phyloP scores from a whole-genome alignment of 768 basidiomycete genomes.

The Sporobolomyces pararoseus region DNA sequence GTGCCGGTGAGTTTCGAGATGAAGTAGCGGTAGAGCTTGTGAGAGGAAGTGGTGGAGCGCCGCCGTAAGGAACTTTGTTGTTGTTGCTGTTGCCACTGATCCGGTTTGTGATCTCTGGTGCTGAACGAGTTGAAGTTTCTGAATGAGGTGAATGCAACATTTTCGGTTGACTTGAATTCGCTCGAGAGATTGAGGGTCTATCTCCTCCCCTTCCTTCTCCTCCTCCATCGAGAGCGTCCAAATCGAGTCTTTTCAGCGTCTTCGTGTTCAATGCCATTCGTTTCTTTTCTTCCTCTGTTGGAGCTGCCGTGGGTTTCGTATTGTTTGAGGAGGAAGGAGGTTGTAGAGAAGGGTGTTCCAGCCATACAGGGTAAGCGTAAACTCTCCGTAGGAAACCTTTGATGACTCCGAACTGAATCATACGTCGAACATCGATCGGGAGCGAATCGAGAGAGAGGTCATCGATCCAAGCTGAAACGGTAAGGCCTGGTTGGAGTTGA shows the following conservation, averaged over 20 bases:
- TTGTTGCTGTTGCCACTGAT: too few species aligned
- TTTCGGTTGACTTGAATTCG: background rate
- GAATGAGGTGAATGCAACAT: slow-evolving; percentile 15
- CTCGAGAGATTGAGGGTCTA: background rate
- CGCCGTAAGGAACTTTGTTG: background rate
- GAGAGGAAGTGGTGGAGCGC: background rate
- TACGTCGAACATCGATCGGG: slow-evolving; percentile 87
- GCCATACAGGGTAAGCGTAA: slow-evolving; percentile 82
- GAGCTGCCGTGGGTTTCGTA: background rate
- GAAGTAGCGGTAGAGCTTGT: background rate
- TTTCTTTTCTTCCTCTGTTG: background rate
- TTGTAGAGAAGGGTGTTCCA: slow-evolving; percentile 41
- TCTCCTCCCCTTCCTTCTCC: background rate
- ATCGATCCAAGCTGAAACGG: slow-evolving; percentile 84
- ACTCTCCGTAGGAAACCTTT: slow-evolving; percentile 94
- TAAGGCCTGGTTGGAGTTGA: slow-evolving; percentile 72
- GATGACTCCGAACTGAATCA: slow-evolving; percentile 94
- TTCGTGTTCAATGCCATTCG: too few species aligned
- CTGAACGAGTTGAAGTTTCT: slow-evolving; percentile 15
- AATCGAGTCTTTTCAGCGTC: background rate
- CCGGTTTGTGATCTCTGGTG: slow-evolving; percentile 4
- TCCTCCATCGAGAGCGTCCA: background rate
- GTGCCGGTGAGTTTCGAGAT: background rate
- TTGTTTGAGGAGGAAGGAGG: background rate
- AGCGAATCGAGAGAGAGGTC: slow-evolving; percentile 63